Evolutionary conservation across 208 protist genomes (phyloP).

Genomic region (Trypanosoma conorhini): DNA sequence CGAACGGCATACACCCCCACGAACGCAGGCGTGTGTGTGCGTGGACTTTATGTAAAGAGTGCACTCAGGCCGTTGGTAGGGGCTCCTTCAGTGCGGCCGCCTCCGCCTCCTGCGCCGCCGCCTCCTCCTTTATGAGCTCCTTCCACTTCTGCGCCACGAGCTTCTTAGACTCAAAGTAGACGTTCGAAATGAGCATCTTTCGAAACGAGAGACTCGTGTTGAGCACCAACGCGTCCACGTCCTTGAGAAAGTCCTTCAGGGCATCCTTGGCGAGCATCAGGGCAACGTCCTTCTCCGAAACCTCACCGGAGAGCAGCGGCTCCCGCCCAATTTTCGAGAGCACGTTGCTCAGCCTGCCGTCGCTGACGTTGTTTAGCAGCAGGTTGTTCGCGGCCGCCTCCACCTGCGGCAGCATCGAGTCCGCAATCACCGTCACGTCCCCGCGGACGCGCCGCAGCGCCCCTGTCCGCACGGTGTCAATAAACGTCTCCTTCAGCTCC

Average conservation of each 20-base stretch:
- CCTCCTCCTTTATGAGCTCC: slow-evolving; percentile 35
- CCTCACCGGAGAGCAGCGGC: slow-evolving; percentile 61
- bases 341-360: slow-evolving; percentile 81
- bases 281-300: slow-evolving; percentile 53
- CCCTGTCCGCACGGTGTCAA: slow-evolving; percentile 79
- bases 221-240: slow-evolving; percentile 69
- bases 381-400: slow-evolving; percentile 81
- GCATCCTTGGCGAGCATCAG: slow-evolving; percentile 86
- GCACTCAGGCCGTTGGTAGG: background rate
- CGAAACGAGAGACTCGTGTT: slow-evolving; percentile 82
- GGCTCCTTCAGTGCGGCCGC: slow-evolving; percentile 2
- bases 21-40: background rate
- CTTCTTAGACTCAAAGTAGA: slow-evolving; percentile 69
- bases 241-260: slow-evolving; percentile 91
- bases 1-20: slow-evolving; percentile 3
- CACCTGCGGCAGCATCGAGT: slow-evolving; percentile 81
- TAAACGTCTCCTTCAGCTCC: slow-evolving; percentile 87
- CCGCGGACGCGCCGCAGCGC: slow-evolving; percentile 65
- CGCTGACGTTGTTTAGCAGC: slow-evolving; percentile 85
- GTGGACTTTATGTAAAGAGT: slow-evolving; percentile 10
- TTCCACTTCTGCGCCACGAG: slow-evolving; percentile 74
- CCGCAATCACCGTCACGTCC: slow-evolving; percentile 64
- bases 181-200: slow-evolving; percentile 74
- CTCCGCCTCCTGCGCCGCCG: slow-evolving; percentile 23
- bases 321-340: slow-evolving; percentile 83